Percentiles rank a stretch among this genome's conserved stretches.
Conservation (phyloP, 148 eudicot genomes). For the Agrostemma githago region DNA sequence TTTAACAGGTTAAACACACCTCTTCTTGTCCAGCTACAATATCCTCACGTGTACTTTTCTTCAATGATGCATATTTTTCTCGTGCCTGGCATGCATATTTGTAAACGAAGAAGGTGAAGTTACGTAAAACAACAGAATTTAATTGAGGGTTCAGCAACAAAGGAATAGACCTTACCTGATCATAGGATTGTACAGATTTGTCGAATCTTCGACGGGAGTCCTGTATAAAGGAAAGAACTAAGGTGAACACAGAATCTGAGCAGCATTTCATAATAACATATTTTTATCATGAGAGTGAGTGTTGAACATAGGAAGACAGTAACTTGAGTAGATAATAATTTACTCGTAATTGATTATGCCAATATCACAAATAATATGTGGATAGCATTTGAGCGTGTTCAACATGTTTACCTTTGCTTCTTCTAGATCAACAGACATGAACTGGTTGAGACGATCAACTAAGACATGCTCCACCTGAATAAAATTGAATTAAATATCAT, state of each 20-base stretch:
- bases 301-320: neutral
- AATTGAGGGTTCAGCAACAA: neutral
- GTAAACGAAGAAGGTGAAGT: slow-evolving; percentile 2
- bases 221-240: slow-evolving; percentile 37
- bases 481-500: slow-evolving; percentile 39
- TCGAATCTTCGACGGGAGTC: slow-evolving; percentile 84
- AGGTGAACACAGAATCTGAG: slow-evolving; percentile 8
- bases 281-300: neutral
- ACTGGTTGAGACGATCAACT: slow-evolving; percentile 72
- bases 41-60: slow-evolving; percentile 84
- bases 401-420: slow-evolving; percentile 63
- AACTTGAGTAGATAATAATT: neutral
- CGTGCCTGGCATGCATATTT: slow-evolving; percentile 60
- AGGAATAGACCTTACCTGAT: slow-evolving; percentile 51
- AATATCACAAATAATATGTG: neutral
- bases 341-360: neutral
- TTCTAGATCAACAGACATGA: slow-evolving; percentile 86
- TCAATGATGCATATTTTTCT: slow-evolving; percentile 71
- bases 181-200: slow-evolving; percentile 67
- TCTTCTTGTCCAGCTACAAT: slow-evolving; percentile 88
- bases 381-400: neutral
- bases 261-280: slow-evolving; percentile 1
- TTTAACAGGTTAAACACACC: slow-evolving; percentile 33
- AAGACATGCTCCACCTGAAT: slow-evolving; percentile 89
- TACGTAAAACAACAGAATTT: neutral